A percentile compares a stretch with the other conserved stretches of the same genome.
Conservation (phyloP, 2,329 filamentous ascomycete genomes). For the Colletotrichum tropicale region DNA sequence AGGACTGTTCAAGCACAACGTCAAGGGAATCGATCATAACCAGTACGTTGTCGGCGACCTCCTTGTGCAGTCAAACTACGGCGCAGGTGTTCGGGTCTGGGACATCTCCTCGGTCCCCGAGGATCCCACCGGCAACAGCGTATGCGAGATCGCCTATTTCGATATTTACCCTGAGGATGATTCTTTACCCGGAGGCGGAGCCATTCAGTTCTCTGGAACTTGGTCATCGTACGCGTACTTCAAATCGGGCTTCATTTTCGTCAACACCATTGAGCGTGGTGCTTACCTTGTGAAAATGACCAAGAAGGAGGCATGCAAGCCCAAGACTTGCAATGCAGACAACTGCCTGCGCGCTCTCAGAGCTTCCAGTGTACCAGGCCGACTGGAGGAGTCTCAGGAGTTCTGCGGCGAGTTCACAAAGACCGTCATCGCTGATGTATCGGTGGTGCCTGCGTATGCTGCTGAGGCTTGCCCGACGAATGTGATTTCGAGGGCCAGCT, state of each 20-base stretch:
- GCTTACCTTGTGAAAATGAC: conserved; percentile 42
- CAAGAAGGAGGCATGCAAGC: conserved; percentile 24
- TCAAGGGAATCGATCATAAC: conserved; percentile 48
- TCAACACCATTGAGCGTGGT: conserved; percentile 49
- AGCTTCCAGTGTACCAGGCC: conserved; percentile 14
- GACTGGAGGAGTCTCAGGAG: conserved; percentile 23
- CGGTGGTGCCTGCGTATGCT: conserved; percentile 23
- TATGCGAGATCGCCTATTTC: conserved; percentile 50
- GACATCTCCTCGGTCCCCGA: conserved; percentile 33
- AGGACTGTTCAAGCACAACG: conserved; percentile 41
- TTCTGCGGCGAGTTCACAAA: conserved; percentile 25
- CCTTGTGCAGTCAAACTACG: conserved; percentile 51
- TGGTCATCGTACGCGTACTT: conserved; percentile 52
- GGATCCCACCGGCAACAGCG: conserved; percentile 39
- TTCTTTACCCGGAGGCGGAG: conserved; percentile 34
- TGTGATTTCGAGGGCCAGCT: conserved; percentile 24
- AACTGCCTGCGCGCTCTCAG: conserved; percentile 26
- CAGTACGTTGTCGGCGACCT: conserved; percentile 46
- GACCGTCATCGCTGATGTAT: conserved; percentile 20
- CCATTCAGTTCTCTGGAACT: conserved; percentile 41
- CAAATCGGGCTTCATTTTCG: conserved; percentile 41
- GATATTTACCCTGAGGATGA: conserved; percentile 55
- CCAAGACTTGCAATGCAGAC: conserved; percentile 24
- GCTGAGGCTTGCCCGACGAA: conserved; percentile 22
- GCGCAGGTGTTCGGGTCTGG: conserved; percentile 41